Percentiles rank a stretch among this genome's conserved stretches.
phyloP scores from a whole-genome alignment of 1,139 yeast genomes.

The Suhomyces guaymorum region DNA sequence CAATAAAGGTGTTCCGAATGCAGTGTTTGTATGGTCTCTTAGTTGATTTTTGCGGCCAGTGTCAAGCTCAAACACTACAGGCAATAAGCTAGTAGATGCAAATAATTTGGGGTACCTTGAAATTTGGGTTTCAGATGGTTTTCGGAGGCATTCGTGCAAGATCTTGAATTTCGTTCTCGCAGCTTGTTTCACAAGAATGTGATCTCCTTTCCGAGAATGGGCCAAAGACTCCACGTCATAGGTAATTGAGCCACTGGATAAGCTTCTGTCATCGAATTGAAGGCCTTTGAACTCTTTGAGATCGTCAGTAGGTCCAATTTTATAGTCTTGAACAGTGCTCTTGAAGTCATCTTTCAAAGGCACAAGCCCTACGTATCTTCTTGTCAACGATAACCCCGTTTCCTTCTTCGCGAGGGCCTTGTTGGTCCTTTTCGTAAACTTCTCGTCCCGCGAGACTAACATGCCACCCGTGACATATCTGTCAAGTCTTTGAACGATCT shows the following conservation, averaged over 20 bases:
- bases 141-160: conserved; percentile 13
- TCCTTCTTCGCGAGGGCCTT: conserved; percentile 12
- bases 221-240: conserved; percentile 17
- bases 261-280: background rate
- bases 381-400: conserved; percentile 11
- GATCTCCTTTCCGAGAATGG: conserved; percentile 7
- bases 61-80: conserved; percentile 22
- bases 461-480: conserved; percentile 29
- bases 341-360: conserved; percentile 7
- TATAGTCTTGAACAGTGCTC: conserved; percentile 6
- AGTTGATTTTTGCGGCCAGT: conserved; percentile 32
- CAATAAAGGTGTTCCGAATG: conserved; percentile 22
- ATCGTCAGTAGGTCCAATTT: background rate
- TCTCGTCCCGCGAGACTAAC: conserved; percentile 22
- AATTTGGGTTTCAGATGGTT: conserved; percentile 8
- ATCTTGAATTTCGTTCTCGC: conserved; percentile 21
- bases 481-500: conserved; percentile 26
- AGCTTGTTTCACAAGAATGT: conserved; percentile 8
- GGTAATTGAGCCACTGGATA: conserved; percentile 16
- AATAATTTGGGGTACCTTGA: conserved; percentile 18
- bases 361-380: conserved; percentile 26
- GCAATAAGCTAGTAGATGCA: conserved; percentile 16
- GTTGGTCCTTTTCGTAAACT: conserved; percentile 19
- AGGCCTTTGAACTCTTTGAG: conserved; percentile 3
- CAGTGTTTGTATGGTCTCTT: conserved; percentile 25